These are phyloP conservation scores for Endocalyx cinctus DNA, from an alignment of 2,329 filamentous ascomycete species.

Conservation along the genomic window DNA sequence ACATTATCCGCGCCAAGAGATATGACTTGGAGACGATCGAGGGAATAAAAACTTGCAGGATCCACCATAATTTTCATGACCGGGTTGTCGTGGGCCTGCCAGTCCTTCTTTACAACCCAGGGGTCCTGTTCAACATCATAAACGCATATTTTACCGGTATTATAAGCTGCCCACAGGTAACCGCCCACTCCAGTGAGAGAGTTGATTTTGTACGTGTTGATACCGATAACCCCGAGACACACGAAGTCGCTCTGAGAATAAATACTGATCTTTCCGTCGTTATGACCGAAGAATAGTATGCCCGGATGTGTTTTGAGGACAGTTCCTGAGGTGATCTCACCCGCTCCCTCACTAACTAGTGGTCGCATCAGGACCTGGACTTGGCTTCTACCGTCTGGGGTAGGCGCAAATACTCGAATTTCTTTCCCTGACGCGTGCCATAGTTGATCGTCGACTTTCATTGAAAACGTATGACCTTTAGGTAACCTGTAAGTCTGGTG, in stretches of 20 bases:
- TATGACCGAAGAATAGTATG: conserved; percentile 84
- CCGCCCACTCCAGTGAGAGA: conserved; percentile 75
- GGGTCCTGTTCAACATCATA: conserved; percentile 81
- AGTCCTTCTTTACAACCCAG: conserved; percentile 91
- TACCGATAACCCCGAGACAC: conserved; percentile 74
- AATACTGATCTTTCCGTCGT: conserved; percentile 91
- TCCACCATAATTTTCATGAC: conserved; percentile 76
- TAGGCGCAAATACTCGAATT: conserved; percentile 77
- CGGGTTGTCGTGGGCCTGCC: conserved; percentile 83
- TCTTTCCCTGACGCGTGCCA: conserved; percentile 90
- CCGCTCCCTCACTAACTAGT: conserved; percentile 65
- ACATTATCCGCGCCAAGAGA: conserved; percentile 85
- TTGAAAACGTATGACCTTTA: conserved; percentile 79
- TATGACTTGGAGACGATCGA: conserved; percentile 78
- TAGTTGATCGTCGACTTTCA: conserved; percentile 77
- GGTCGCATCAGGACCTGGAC: conserved; percentile 74
- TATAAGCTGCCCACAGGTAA: conserved; percentile 89
- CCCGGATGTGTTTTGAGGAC: conserved; percentile 69
- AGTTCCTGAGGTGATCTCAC: conserved; percentile 83
- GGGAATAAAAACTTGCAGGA: conserved; percentile 74
- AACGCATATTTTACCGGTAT: conserved; percentile 87
- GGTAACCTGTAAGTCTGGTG: conserved; percentile 71
- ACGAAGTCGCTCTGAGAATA: conserved; percentile 75
- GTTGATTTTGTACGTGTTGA: conserved; percentile 95
- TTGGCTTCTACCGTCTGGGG: conserved; percentile 59